Base-by-base conservation (phyloP, 257 asterid species). In the Solanum chiquidenum region DNA sequence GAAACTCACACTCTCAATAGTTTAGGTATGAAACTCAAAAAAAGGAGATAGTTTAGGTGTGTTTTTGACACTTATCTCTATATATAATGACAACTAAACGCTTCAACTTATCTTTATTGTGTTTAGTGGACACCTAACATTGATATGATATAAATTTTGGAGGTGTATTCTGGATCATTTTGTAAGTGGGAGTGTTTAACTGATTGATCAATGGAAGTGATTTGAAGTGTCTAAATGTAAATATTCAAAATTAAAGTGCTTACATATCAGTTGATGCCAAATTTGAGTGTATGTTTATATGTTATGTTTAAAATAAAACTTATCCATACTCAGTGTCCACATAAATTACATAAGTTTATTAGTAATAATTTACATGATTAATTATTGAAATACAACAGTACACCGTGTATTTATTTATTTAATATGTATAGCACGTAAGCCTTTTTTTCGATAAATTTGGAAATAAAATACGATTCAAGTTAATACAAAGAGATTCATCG, bases 221-320 rank as follows among this genome's bases (percentile, higher is more conserved):
- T 10, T 0, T 10, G 3, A 23, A 1, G 0, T 4, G 1, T 4
- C 31, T 62, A 9, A n/a, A 62, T 62, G 71, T n/a, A 1, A 2
- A 23, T 62, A 23, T 0, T 23, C 31, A 23, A 60, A 23, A 2
- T 60, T 60, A 60, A 60, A 60, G 1, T 60, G 0, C 1, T 60
- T 60, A 60, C 69, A 1, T 23, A 21, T 60, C 7, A 23, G 3
- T 0, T 52, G 2, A 49, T 5, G 4, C 2, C 1, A 52, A 52
- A 16, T 2, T 52, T 52, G 0, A 52, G 9, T 52, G 4, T 18
- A 0, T 52, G 4, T 52, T 18, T 18, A 52, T 16, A 14, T 14
- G 1, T 13, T 49, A 49, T 49, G 2, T 49, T 14, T 49, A 49
- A 49, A 49, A 14, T 49, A 5, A 49, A 49, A 49, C 21, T 5